Evolutionary conservation across 1,284 basidiomycete species (phyloP).

Genomic region (Trichosporon coremiiforme): DNA sequence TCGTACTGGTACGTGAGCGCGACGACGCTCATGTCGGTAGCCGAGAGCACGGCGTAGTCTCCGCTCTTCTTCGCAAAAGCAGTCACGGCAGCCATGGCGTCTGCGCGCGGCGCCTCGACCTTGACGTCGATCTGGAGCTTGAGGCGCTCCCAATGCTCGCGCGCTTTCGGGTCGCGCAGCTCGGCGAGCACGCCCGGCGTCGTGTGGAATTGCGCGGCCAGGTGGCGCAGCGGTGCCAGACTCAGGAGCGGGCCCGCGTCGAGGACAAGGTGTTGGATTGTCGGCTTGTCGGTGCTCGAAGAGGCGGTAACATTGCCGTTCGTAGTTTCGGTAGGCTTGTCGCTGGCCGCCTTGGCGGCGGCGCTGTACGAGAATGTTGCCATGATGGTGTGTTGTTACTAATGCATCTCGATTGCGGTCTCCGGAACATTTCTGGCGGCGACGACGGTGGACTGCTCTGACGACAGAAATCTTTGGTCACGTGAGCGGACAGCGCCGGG

Average conservation of each 20-base stretch:
- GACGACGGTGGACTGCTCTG: neutral
- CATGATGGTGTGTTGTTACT: conserved; percentile 21
- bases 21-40: conserved; percentile 86
- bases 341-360: conserved; percentile 19
- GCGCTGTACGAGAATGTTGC: conserved; percentile 30
- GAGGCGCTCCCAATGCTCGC: conserved; percentile 79
- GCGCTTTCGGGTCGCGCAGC: conserved; percentile 79
- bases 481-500: neutral
- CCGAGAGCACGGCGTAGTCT: conserved; percentile 90
- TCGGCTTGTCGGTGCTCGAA: conserved; percentile 22
- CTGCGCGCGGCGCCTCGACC: conserved; percentile 71
- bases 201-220: conserved; percentile 79
- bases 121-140: conserved; percentile 69
- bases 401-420: no score
- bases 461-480: conserved; percentile 24
- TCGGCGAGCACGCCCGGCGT: conserved; percentile 87
- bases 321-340: neutral
- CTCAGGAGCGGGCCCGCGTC: conserved; percentile 90
- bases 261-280: conserved; percentile 75
- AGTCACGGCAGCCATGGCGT: conserved; percentile 77
- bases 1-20: conserved; percentile 83
- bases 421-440: neutral
- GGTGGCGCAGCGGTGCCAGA: conserved; percentile 76
- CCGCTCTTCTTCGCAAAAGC: conserved; percentile 94
- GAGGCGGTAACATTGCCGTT: neutral